Evolutionary conservation across 2,329 filamentous ascomycete genomes (phyloP).

Genomic region (Metarhizium guizhouense): DNA sequence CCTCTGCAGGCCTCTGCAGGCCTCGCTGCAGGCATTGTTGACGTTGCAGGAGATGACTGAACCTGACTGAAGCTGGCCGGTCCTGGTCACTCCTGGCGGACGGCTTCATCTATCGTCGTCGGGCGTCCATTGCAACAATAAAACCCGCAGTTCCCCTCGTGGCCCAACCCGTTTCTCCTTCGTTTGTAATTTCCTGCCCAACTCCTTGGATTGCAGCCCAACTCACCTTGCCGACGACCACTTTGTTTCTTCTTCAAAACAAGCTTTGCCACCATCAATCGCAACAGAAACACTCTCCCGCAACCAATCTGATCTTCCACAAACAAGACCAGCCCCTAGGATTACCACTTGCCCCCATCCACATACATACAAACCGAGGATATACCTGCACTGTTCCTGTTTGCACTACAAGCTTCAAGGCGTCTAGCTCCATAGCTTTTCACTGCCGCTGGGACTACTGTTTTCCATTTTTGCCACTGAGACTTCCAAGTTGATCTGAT

Average conservation of each 20-base stretch:
- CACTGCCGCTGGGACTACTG: constrained; percentile 12
- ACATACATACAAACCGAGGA: constrained; percentile 13
- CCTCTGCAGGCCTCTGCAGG: background rate
- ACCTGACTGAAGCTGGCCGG: constrained; percentile 15
- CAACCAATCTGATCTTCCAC: constrained; percentile 12
- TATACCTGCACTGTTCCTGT: constrained; percentile 16
- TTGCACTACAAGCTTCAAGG: constrained; percentile 11
- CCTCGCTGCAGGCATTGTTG: constrained; percentile 8
- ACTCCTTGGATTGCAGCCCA: constrained; percentile 16
- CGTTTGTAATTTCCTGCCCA: constrained; percentile 26
- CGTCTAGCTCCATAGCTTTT: constrained; percentile 3
- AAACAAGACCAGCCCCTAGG: constrained; percentile 10
- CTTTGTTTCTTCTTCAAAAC: constrained; percentile 11
- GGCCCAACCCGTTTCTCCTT: constrained; percentile 25
- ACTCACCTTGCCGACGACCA: constrained; percentile 11
- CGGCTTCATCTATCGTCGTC: constrained; percentile 11
- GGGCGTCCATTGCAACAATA: constrained; percentile 28
- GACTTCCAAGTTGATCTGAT: constrained; percentile 4
- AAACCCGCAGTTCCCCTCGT: constrained; percentile 41
- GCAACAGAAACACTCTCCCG: constrained; percentile 3
- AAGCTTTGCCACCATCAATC: constrained; percentile 11
- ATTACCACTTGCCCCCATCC: background rate
- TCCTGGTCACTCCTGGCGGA: background rate
- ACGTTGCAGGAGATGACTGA: constrained; percentile 11
- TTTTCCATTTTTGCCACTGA: background rate